Conservation (phyloP, 495 filamentous ascomycete genomes). For the Lepraria neglecta region DNA sequence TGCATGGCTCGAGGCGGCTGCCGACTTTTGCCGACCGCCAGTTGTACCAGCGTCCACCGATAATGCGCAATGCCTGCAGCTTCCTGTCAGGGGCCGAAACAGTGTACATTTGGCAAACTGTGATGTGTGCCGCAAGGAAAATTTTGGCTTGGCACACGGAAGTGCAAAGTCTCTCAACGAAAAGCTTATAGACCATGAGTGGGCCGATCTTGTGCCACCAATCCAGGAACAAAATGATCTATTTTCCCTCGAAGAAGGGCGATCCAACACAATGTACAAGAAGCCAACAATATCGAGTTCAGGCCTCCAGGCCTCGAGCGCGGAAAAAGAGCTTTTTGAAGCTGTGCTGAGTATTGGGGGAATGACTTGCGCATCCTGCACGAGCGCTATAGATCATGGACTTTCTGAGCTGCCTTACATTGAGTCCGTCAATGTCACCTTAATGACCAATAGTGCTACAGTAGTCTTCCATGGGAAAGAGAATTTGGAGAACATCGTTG, state of each 20-base stretch:
- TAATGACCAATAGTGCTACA: conserved; percentile 53
- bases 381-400: conserved; percentile 46
- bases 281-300: not conserved
- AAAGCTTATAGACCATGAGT: not conserved
- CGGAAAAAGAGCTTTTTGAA: conserved; percentile 23
- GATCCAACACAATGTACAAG: not conserved
- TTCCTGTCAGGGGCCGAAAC: conserved; percentile 27
- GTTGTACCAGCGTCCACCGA: not conserved
- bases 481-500: conserved; percentile 53
- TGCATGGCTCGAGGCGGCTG: conserved; percentile 32
- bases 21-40: conserved; percentile 11
- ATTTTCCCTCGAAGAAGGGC: not conserved
- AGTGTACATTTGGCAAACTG: conserved; percentile 43
- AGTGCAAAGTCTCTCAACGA: not conserved
- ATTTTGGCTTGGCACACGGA: conserved; percentile 13
- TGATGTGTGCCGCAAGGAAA: conserved; percentile 44
- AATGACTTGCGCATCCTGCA: conserved; percentile 63
- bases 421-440: conserved; percentile 48
- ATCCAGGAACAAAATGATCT: not conserved
- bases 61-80: not conserved
- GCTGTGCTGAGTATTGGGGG: conserved; percentile 50
- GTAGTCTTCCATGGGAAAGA: conserved; percentile 49
- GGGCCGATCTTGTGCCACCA: conserved; percentile 11
- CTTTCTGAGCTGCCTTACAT: conserved; percentile 48
- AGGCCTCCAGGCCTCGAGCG: not conserved